Conservation (phyloP, 306 rosid genomes). For the Leucaena leucocephala region DNA sequence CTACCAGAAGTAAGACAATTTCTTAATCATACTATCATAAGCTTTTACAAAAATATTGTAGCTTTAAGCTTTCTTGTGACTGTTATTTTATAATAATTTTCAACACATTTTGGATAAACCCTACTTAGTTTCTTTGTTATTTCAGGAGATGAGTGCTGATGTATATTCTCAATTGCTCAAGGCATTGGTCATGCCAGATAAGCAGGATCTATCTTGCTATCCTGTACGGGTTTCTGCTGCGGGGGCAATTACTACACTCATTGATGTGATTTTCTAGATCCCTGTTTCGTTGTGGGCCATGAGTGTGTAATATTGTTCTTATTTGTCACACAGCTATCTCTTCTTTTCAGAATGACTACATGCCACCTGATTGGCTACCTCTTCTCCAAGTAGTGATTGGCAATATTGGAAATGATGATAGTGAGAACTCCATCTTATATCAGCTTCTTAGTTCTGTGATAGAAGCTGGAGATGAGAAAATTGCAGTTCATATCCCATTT, state of each 20-base stretch:
- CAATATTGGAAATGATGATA: conserved; percentile 63
- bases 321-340: conserved; percentile 36
- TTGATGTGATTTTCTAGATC: conserved; percentile 64
- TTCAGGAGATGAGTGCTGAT: conserved; percentile 81
- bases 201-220: conserved; percentile 64
- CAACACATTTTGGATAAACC: conserved; percentile 12
- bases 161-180: conserved; percentile 73
- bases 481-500: conserved; percentile 73
- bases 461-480: conserved; percentile 79
- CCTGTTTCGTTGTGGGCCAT: conserved; percentile 28
- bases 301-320: conserved; percentile 19
- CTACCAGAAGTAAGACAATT: conserved; percentile 71
- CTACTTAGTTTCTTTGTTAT: conserved; percentile 34
- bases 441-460: conserved; percentile 81
- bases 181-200: conserved; percentile 74
- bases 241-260: conserved; percentile 75
- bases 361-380: conserved; percentile 90
- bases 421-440: conserved; percentile 68
- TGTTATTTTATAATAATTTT: neutral
- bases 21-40: conserved; percentile 38
- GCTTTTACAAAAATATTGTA: conserved; percentile 15
- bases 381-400: conserved; percentile 77
- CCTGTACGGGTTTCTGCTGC: conserved; percentile 93
- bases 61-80: conserved; percentile 29
- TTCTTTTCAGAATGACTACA: conserved; percentile 77